phyloP scores from a whole-genome alignment of 169 alveolate species.

The Prorocentrum cordatum region DNA sequence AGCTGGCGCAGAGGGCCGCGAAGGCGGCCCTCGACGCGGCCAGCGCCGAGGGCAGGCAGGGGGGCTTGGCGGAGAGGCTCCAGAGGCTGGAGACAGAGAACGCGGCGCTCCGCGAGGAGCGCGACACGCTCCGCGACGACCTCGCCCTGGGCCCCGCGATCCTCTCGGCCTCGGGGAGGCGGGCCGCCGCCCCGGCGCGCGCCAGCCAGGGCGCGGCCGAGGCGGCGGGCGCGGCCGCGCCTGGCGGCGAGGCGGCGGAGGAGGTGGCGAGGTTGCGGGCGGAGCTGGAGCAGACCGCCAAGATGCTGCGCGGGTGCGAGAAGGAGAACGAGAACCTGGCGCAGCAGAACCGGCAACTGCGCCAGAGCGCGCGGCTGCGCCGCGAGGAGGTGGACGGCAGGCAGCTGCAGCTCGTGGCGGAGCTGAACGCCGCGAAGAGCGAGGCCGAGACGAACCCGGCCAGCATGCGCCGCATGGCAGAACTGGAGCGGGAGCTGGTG shows the following conservation, averaged over 20 bases:
- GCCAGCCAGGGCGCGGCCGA: neutral
- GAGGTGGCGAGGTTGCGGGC: neutral
- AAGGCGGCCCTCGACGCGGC: too few relatives aligned
- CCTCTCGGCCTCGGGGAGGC: neutral
- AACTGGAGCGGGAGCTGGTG: conserved; percentile 32
- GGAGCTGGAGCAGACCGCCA: neutral
- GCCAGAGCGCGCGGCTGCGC: neutral
- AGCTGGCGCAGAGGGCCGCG: too few relatives aligned
- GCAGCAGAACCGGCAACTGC: conserved; percentile 34
- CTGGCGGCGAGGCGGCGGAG: neutral
- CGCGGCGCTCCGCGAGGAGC: conserved; percentile 6
- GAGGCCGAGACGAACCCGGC: conserved; percentile 19
- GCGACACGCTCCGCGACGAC: conserved; percentile 10
- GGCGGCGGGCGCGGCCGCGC: neutral
- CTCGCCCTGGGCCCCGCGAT: neutral
- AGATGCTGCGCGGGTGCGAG: conserved; percentile 41
- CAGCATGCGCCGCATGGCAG: conserved; percentile 28
- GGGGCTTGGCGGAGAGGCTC: too few relatives aligned
- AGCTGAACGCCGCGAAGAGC: conserved; percentile 27
- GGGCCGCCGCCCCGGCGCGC: too few relatives aligned
- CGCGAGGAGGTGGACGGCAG: conserved; percentile 30
- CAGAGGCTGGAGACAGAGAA: too few relatives aligned
- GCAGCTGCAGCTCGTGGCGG: conserved; percentile 38
- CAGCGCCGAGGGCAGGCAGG: too few relatives aligned
- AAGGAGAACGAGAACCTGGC: conserved; percentile 47